Conservation (phyloP, 495 filamentous ascomycete genomes). For the Jackrogersella minutella region DNA sequence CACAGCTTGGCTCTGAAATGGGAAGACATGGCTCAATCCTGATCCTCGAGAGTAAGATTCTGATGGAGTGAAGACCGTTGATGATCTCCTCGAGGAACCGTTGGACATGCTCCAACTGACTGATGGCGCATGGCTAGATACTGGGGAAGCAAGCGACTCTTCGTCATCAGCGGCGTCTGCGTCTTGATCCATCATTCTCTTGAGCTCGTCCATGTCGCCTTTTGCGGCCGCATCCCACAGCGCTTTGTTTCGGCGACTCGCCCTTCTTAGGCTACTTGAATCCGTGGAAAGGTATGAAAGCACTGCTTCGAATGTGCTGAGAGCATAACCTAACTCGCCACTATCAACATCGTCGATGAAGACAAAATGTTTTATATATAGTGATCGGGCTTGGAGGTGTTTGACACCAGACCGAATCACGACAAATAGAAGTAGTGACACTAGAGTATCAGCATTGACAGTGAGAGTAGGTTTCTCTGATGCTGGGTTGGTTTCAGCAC, state of each 20-base stretch:
- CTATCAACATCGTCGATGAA: conserved; percentile 97
- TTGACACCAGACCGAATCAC: conserved; percentile 91
- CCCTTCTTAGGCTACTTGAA: conserved; percentile 78
- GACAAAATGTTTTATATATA: conserved; percentile 95
- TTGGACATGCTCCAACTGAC: conserved; percentile 55
- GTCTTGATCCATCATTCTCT: conserved; percentile 76
- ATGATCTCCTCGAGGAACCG: conserved; percentile 55
- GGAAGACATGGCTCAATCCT: conserved; percentile 86
- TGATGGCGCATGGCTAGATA: conserved; percentile 52
- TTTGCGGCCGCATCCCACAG: conserved; percentile 86
- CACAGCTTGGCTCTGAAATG: conserved; percentile 71
- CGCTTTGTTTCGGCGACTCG: conserved; percentile 83
- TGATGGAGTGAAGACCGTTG: conserved; percentile 51
- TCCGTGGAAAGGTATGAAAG: conserved; percentile 88
- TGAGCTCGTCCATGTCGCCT: conserved; percentile 78
- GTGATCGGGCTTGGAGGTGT: conserved; percentile 83
- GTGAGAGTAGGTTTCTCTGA: conserved; percentile 67
- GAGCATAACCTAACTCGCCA: conserved; percentile 94
- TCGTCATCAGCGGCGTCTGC: conserved; percentile 53
- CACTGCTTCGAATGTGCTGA: conserved; percentile 97
- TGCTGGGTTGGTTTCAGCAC: conserved; percentile 19
- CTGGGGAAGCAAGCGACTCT: conserved; percentile 44
- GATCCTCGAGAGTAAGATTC: conserved; percentile 63
- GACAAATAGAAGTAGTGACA: conserved; percentile 89
- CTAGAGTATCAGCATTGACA: conserved; percentile 94